Evolutionary conservation across 2,329 filamentous ascomycete genomes (phyloP).

Genomic region (Scleromitrula shiraiana): DNA sequence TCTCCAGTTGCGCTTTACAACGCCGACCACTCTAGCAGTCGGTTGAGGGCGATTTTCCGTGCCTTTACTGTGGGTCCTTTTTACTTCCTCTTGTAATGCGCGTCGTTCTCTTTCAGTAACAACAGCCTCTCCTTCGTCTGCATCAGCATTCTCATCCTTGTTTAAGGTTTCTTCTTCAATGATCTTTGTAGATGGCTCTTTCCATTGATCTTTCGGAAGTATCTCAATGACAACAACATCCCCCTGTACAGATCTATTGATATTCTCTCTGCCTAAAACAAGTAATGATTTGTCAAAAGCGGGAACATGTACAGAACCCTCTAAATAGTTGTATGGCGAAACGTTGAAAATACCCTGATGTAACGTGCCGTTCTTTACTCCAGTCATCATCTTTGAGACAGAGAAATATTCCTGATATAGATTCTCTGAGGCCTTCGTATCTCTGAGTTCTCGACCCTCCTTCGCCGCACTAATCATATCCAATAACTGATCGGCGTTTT

Average conservation of each 20-base stretch:
- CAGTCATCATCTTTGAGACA: constrained; percentile 89
- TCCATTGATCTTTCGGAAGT: constrained; percentile 92
- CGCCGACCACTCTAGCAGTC: constrained; percentile 83
- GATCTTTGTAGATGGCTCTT: constrained; percentile 88
- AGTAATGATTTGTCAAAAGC: constrained; percentile 85
- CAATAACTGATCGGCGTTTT: constrained; percentile 75
- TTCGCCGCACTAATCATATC: constrained; percentile 87
- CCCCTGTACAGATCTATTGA: constrained; percentile 86
- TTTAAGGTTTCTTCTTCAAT: constrained; percentile 90
- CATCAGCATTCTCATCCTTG: constrained; percentile 87
- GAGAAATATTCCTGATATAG: constrained; percentile 86
- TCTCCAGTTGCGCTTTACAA: constrained; percentile 94
- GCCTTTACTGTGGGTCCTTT: constrained; percentile 68
- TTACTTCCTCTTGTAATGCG: constrained; percentile 86
- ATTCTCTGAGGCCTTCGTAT: constrained; percentile 56
- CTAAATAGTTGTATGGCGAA: constrained; percentile 95
- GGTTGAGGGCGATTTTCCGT: constrained; percentile 76
- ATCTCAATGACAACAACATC: constrained; percentile 92
- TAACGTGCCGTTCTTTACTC: constrained; percentile 76
- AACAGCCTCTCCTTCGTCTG: constrained; percentile 66
- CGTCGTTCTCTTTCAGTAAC: constrained; percentile 81
- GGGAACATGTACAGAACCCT: constrained; percentile 83
- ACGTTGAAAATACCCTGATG: constrained; percentile 96
- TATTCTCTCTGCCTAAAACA: constrained; percentile 86
- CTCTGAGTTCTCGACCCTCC: constrained; percentile 56